A percentile compares a stretch with the other conserved stretches of the same genome.
Evolutionary conservation across 2,329 filamentous ascomycete genomes (phyloP).

Genomic region (Scedosporium minutisporum): DNA sequence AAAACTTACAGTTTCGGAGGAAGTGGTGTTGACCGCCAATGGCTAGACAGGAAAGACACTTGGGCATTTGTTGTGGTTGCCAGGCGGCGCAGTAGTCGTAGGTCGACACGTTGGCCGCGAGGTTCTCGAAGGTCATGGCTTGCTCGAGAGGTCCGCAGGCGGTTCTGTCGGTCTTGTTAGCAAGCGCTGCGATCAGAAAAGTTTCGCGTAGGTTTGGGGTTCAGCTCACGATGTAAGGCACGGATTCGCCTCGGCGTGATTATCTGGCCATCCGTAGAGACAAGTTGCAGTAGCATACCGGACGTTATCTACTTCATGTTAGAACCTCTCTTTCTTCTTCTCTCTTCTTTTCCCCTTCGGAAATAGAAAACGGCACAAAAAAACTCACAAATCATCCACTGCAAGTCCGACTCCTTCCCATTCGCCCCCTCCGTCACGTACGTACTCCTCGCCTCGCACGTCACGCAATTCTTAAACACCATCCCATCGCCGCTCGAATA

Average conservation of each 20-base stretch:
- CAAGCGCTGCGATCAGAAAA: neutral
- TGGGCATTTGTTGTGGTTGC: constrained; percentile 25
- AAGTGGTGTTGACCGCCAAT: constrained; percentile 24
- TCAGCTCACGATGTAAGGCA: constrained; percentile 40
- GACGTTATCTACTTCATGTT: constrained; percentile 39
- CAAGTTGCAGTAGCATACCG: constrained; percentile 47
- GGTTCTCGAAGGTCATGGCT: constrained; percentile 38
- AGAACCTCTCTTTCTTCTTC: neutral
- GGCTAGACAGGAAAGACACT: constrained; percentile 40
- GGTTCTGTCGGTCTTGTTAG: constrained; percentile 28
- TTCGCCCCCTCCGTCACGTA: constrained; percentile 23
- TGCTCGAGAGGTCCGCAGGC: constrained; percentile 40
- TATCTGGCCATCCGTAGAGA: constrained; percentile 37
- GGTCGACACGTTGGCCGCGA: constrained; percentile 31
- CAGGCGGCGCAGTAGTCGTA: constrained; percentile 48
- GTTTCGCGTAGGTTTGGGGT: constrained; percentile 6
- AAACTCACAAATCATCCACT: constrained; percentile 45
- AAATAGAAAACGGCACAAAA: neutral
- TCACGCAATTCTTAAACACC: constrained; percentile 42
- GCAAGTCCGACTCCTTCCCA: constrained; percentile 37
- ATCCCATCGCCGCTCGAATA: constrained; percentile 32
- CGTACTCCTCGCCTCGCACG: constrained; percentile 41
- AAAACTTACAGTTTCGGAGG: constrained; percentile 42
- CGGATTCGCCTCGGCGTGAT: constrained; percentile 29
- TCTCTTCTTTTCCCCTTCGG: neutral